Base-by-base conservation (phyloP, 768 basidiomycete genomes). In the Boletus reticuloceps region DNA sequence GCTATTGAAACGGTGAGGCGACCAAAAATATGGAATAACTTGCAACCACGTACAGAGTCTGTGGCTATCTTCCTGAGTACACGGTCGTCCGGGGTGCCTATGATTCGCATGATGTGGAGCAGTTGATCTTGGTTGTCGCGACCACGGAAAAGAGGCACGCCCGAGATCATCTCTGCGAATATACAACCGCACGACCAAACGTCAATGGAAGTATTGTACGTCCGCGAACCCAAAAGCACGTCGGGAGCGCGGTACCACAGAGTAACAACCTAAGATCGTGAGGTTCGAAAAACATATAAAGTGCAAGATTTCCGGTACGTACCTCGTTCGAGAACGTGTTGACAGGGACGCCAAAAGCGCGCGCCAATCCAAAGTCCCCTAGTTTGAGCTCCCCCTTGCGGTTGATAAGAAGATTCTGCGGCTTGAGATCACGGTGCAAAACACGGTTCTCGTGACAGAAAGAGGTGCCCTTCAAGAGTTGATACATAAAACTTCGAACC, bases 151-250 rank as follows among this genome's bases (percentile, higher is more conserved):
- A 99, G 81, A 27, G 97, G 97, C 6, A 94, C 89, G 2, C 97
- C 97, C 19, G 91, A 88, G 56, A 99, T 98, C 96, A 99, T 98
- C 74, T 99, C 97, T 19, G 97, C 96, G 69, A 99, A 97, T 68
- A 99, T 99, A 70, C 97, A 98, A 11, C 97, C 97, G 54, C 94
- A 96, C 14, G 92, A 94, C 97, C 97, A 99, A 47, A 98, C 90
- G 70, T 99, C 97, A 64, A 99, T 98, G 31, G 91, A 94, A 4
- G 97, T 98, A 75, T 89, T 95, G 70, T 99, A 99, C 19, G 96
- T 98, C 55, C 97, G 82, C 20, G 94, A 96, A 49, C 97, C 97
- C 59, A 99, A 83, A 25, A 99, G 82, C 41, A 99, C 97, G 67
- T 99, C 97, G 0, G 97, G 97, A 2, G 97, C 95, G 51, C 97